Evolutionary conservation across 2,329 filamentous ascomycete genomes (phyloP), one percentile per base, ranked within the genome.

Genomic region (Phoma herbarum): DNA sequence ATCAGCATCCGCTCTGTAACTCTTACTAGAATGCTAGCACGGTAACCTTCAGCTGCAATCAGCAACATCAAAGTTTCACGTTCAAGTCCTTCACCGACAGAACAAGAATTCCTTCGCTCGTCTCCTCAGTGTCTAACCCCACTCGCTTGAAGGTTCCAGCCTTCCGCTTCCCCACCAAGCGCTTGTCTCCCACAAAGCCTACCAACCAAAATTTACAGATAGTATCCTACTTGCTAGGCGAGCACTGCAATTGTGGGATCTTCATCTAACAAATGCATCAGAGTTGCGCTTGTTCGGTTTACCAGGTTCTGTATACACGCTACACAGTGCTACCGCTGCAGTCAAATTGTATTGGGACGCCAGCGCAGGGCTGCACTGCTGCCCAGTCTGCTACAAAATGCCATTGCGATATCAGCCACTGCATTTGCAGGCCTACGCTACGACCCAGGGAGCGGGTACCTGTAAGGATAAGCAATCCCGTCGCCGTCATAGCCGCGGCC

Each of bases 301-400:
- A 29, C 50, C 16, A 41, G 37, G 45, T 49, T 53, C 45, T 46
- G 22, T 44, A 41, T 29, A 49, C 25, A 49, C 56, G 39, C 49
- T 58, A 52, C 37, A 58, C 37, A 52, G 16, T 44, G 18, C 48
- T 37, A 50, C 37, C 6, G 23, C 49, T 58, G 53, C 52, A 43
- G 44, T 56, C 56, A 43, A 35, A 54, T 59, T 55, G 28, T 25
- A 59, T 65, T 46, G 46, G 60, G 59, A 43, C 43, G 11, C 60
- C 44, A 49, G 61, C 57, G 59, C 63, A 67, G 51, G 48, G 60
- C 56, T 52, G 43, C 47, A 61, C 63, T 76, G 72, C 73, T 75
- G 72, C 73, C 74, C 72, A 75, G 71, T 70, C 68, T 61, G 66
- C 64, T 64, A 28, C 47, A 64, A 57, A 54, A 41, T 61, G 56